Conservation (phyloP, 2,329 filamentous ascomycete species). For the Exophiala calicioides region DNA sequence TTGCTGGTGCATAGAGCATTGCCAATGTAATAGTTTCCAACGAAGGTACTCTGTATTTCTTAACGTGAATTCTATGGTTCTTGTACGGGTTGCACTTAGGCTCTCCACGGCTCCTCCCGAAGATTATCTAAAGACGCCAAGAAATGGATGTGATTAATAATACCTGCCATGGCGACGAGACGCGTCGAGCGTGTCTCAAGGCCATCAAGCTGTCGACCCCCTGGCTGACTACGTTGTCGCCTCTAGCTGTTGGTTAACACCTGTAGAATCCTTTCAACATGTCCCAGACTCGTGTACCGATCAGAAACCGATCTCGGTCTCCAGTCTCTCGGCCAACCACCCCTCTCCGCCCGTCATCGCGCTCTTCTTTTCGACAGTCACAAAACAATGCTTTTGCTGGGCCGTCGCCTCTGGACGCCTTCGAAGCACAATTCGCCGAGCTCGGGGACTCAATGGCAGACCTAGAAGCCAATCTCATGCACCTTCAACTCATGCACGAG, state of each 20-base stretch:
- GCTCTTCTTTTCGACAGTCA: conserved; percentile 82
- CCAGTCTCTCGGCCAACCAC: conserved; percentile 79
- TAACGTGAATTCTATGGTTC: no score
- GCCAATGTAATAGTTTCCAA: conserved; percentile 14
- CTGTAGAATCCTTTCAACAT: background rate
- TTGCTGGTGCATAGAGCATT: conserved; percentile 6
- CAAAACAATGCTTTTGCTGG: conserved; percentile 59
- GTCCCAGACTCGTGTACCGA: conserved; percentile 18
- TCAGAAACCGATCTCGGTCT: conserved; percentile 61
- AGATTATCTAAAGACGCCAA: no score
- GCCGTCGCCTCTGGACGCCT: conserved; percentile 65
- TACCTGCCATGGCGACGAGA: no score
- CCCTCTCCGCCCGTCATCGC: conserved; percentile 84
- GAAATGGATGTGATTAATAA: no score
- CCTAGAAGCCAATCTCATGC: conserved; percentile 95
- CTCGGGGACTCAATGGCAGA: conserved; percentile 92
- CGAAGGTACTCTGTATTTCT: background rate
- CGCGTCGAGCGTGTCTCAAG: background rate
- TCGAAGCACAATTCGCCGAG: conserved; percentile 91
- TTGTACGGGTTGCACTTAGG: no score
- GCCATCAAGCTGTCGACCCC: no score
- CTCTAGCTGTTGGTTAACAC: background rate
- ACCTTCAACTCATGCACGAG: conserved; percentile 95
- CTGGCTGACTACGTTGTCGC: no score
- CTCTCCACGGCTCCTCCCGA: no score